Percentiles rank a stretch among this genome's conserved stretches.
These are phyloP conservation scores for Theileria orientalis DNA, from an alignment of 169 alveolate species.

Conservation along the genomic window DNA sequence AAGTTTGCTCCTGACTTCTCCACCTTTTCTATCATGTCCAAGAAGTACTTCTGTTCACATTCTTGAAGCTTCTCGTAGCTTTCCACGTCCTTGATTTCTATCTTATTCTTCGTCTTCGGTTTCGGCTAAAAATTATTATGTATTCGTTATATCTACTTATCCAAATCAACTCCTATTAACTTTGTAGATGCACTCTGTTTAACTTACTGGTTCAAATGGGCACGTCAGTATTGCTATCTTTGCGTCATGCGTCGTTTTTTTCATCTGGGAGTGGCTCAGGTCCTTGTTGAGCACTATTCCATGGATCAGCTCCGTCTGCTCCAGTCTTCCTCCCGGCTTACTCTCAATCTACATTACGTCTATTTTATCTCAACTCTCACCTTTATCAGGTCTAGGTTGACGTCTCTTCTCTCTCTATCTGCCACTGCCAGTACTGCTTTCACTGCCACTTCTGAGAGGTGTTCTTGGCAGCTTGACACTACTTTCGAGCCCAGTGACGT, in stretches of 20 bases:
- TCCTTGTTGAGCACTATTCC: conserved; percentile 98
- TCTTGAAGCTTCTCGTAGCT: conserved; percentile 91
- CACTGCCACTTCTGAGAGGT: conserved; percentile 93
- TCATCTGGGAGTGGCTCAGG: conserved; percentile 98
- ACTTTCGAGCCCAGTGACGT: conserved; percentile 98
- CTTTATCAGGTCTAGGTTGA: conserved; percentile 97
- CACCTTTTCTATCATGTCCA: conserved; percentile 91
- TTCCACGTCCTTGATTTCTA: conserved; percentile 94
- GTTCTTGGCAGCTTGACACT: conserved; percentile 88
- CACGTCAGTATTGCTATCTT: conserved; percentile 96
- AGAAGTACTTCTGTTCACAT: conserved; percentile 89
- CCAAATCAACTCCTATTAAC: too few relatives aligned
- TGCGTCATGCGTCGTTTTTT: conserved; percentile 91
- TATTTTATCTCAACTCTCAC: conserved; percentile 27
- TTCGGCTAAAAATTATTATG: conserved; percentile 82
- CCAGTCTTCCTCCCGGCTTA: conserved; percentile 96
- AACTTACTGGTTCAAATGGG: conserved; percentile 95
- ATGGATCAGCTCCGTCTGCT: conserved; percentile 90
- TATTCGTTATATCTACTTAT: too few relatives aligned
- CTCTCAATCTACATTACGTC: conserved; percentile 81
- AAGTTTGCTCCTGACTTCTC: conserved; percentile 95
- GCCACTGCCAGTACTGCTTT: conserved; percentile 97
- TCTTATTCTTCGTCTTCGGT: conserved; percentile 98
- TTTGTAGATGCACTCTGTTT: too few relatives aligned
- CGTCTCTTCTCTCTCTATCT: conserved; percentile 95